A percentile compares a stretch with the other conserved stretches of the same genome.
Evolutionary conservation across 371 early-diverging fungal species (phyloP).

Genomic region (Lichtheimia hyalospora): DNA sequence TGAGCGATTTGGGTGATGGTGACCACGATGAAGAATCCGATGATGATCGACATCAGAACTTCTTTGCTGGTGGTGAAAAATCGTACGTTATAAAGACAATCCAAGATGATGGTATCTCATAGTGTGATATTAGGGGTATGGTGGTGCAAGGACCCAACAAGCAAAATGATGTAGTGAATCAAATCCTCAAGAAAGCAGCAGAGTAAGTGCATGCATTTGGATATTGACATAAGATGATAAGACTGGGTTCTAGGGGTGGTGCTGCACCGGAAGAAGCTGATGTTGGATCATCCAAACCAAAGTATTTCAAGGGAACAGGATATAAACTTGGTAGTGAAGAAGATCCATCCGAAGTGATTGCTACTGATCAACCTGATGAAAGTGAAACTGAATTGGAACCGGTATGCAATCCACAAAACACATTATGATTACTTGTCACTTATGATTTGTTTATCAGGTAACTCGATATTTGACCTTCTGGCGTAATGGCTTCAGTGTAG

Average conservation of each 20-base stretch:
- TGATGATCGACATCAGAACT: conserved; percentile 69
- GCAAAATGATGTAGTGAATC: conserved; percentile 65
- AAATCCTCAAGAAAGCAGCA: conserved; percentile 80
- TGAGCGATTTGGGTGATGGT: conserved; percentile 52
- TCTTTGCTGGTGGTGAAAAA: conserved; percentile 87
- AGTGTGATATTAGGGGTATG: conserved; percentile 52
- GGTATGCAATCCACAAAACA: conserved; percentile 24
- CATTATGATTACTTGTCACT: too few species aligned
- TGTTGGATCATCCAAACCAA: conserved; percentile 35
- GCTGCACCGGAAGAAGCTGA: conserved; percentile 47
- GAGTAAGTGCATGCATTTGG: conserved; percentile 49
- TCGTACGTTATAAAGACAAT: conserved; percentile 50
- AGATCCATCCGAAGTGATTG: conserved; percentile 48
- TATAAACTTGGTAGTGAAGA: conserved; percentile 69
- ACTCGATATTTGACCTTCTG: conserved; percentile 89
- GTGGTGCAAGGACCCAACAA: conserved; percentile 73
- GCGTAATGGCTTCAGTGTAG: conserved; percentile 94
- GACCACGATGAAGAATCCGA: conserved; percentile 54
- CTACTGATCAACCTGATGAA: conserved; percentile 12
- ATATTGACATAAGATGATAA: background rate
- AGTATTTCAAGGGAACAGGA: conserved; percentile 68
- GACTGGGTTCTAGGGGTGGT: conserved; percentile 46
- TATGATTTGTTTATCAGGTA: conserved; percentile 35
- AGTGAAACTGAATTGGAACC: conserved; percentile 27
- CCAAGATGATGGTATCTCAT: background rate